Evolutionary conservation across 2,329 filamentous ascomycete species (phyloP).

Genomic region (Samsoniella hepiali): DNA sequence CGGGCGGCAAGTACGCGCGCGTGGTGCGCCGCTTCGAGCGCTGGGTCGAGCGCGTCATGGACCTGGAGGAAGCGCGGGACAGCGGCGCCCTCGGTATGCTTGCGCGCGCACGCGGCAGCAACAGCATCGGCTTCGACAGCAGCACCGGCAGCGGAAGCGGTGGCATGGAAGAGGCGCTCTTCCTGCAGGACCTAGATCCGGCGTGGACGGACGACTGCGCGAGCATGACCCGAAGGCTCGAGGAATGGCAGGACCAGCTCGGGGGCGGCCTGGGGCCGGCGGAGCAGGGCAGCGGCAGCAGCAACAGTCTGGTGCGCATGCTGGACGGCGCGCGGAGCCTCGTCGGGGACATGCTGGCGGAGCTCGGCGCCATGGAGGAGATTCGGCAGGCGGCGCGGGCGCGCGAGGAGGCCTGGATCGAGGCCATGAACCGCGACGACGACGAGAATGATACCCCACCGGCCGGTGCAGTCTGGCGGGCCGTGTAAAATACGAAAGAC

Average conservation of each 20-base stretch:
- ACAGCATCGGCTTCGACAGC: conserved; percentile 28
- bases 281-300: conserved; percentile 19
- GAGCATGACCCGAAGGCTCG: conserved; percentile 51
- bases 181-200: conserved; percentile 54
- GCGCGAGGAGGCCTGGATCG: conserved; percentile 59
- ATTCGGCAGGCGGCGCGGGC: conserved; percentile 56
- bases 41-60: conserved; percentile 51
- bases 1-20: conserved; percentile 53
- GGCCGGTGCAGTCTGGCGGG: conserved; percentile 50
- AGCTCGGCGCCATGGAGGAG: conserved; percentile 59
- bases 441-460: conserved; percentile 35
- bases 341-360: conserved; percentile 58
- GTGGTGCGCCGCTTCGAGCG: conserved; percentile 56
- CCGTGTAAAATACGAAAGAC: conserved; percentile 24
- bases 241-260: conserved; percentile 51
- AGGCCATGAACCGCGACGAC: conserved; percentile 46
- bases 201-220: conserved; percentile 59
- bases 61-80: conserved; percentile 44
- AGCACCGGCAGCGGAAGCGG: conserved; percentile 27
- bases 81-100: conserved; percentile 35
- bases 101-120: conserved; percentile 19
- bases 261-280: conserved; percentile 24
- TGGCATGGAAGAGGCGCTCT: conserved; percentile 35
- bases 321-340: conserved; percentile 47
- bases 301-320: conserved; percentile 43